Base-by-base conservation (phyloP, 495 filamentous ascomycete species). In the Tuber calosporum region DNA sequence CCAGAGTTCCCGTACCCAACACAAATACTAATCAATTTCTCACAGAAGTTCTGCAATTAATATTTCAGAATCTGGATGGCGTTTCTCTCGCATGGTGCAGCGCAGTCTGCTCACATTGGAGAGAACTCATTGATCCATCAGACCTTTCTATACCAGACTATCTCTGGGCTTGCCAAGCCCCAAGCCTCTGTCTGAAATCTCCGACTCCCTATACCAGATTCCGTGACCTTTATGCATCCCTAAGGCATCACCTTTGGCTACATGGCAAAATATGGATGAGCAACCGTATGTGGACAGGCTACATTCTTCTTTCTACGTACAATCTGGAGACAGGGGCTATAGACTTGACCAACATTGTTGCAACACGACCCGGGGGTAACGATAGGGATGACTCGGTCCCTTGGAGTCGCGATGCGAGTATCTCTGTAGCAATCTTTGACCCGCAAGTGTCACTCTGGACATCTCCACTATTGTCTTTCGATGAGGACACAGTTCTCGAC, bases 201-300 rank as follows among this genome's bases (percentile, higher is more conserved):
- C 85, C 90, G 2, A 85, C 85, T 5, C 88, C 88, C 0, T 92
- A 87, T 77, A 74, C 79, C 8, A 88, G 85, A 22, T 94, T 88
- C 81, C 87, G 86, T 72, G 86, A 88, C 38, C 86, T 98, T 8
- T 97, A 91, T 76, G 82, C 87, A 42, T 86, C 89, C 39, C 90
- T 94, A 80, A 86, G 94, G 71, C 90, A 91, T 1, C 89, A 89
- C 77, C 96, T 95, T 91, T 97, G 96, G 78, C 85, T 98, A 1
- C 85, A 91, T 0, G 83, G 92, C 74, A 93, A 91, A 83, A 82
- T 98, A 58, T 98, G 94, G 94, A 93, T 96, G 78, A 87, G 88
- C 42, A 93, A 97, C 82, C 85, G 81, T 38, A 85, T 87, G n/a
- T 83, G 88, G 39, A 86, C 84, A 0, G 93, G 93, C 0, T 89